phyloP scores from a whole-genome alignment of 2,329 filamentous ascomycete species.

The Aspergillus fumigatiaffinis region DNA sequence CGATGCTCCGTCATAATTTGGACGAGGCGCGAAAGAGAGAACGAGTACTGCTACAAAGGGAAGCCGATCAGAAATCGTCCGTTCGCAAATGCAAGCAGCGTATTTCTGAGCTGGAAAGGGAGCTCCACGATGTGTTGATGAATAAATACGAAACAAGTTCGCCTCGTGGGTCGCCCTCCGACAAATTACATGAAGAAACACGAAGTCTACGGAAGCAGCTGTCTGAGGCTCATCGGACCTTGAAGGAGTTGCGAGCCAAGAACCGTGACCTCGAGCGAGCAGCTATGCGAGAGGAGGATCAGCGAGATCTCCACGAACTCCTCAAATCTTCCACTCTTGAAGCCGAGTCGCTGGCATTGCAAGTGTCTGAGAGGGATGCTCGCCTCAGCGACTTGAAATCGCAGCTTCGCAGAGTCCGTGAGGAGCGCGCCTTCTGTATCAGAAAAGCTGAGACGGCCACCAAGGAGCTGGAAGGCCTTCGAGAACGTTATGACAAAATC shows the following conservation, averaged over 20 bases:
- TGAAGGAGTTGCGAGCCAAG: conserved; percentile 53
- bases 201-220: conserved; percentile 59
- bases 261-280: conserved; percentile 51
- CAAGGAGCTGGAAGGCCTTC: conserved; percentile 44
- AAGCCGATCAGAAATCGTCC: conserved; percentile 58
- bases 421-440: conserved; percentile 42
- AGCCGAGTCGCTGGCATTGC: conserved; percentile 65
- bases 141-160: conserved; percentile 51
- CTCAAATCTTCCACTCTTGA: conserved; percentile 47
- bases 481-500: conserved; percentile 62
- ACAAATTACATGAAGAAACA: conserved; percentile 50
- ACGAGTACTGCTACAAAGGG: conserved; percentile 61
- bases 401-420: conserved; percentile 62
- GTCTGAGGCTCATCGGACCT: conserved; percentile 55
- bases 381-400: conserved; percentile 53
- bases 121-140: conserved; percentile 59
- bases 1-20: conserved; percentile 60
- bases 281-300: conserved; percentile 41
- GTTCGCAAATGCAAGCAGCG: conserved; percentile 62
- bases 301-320: conserved; percentile 43
- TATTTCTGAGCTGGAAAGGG: conserved; percentile 63
- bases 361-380: conserved; percentile 65
- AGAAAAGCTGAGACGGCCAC: conserved; percentile 39
- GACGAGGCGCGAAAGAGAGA: conserved; percentile 64
- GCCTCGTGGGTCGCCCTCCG: conserved; percentile 48